Conservation (phyloP, 805 yeast species). For the Hagleromyces aurorensis region DNA sequence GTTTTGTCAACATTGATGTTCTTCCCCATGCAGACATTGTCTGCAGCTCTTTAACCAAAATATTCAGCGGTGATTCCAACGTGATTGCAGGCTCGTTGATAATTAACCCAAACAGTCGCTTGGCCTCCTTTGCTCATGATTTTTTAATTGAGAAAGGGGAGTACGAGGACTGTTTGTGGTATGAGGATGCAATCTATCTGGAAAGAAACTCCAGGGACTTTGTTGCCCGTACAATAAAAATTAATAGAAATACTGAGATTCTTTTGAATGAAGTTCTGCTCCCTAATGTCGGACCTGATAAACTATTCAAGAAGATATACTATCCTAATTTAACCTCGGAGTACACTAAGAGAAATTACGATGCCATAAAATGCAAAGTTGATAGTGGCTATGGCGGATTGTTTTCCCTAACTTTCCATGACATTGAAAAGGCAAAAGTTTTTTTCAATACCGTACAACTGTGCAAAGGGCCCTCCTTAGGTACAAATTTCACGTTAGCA, state of each 20-base stretch:
- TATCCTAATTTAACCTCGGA: slow-evolving; percentile 54
- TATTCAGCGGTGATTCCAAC: slow-evolving; percentile 89
- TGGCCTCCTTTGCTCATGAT: slow-evolving; percentile 37
- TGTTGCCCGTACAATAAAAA: slow-evolving; percentile 44
- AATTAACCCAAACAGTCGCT: slow-evolving; percentile 56
- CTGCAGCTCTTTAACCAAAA: slow-evolving; percentile 81
- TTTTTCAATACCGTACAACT: slow-evolving; percentile 53
- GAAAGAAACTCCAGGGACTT: slow-evolving; percentile 94
- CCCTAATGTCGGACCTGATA: slow-evolving; percentile 33
- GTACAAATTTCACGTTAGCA: slow-evolving; percentile 73
- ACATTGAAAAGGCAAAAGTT: slow-evolving; percentile 54
- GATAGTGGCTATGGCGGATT: slow-evolving; percentile 88
- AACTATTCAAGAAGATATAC: slow-evolving; percentile 52
- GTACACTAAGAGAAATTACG: slow-evolving; percentile 57
- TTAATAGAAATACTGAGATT: slow-evolving; percentile 48
- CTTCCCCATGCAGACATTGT: slow-evolving; percentile 80
- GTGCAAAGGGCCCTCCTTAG: slow-evolving; percentile 79
- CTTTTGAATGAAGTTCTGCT: slow-evolving; percentile 45
- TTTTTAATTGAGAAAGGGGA: slow-evolving; percentile 37
- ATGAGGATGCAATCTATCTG: slow-evolving; percentile 84
- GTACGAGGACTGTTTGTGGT: slow-evolving; percentile 79
- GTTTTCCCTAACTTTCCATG: slow-evolving; percentile 62
- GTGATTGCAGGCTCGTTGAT: slow-evolving; percentile 92
- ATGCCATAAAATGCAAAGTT: slow-evolving; percentile 48
- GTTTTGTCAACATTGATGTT: slow-evolving; percentile 75